These are phyloP conservation scores for Apophysomyces trapeziformis DNA, from an alignment of 371 early-diverging fungal genomes.

Conservation along the genomic window DNA sequence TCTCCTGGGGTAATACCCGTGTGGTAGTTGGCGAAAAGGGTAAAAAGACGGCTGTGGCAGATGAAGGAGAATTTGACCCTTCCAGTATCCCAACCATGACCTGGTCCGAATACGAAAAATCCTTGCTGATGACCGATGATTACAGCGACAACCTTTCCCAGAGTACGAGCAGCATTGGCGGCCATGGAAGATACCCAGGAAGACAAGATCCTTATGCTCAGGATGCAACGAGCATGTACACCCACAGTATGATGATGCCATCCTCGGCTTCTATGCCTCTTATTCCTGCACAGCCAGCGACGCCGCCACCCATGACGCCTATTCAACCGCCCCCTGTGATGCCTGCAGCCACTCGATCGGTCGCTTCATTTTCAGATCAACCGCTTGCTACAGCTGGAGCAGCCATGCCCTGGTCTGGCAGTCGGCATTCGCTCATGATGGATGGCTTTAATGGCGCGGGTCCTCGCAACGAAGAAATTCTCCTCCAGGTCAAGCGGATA, in stretches of 20 bases:
- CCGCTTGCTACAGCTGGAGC: slow-evolving; percentile 14
- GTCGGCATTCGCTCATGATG: slow-evolving; percentile 40
- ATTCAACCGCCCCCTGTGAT: slow-evolving; percentile 29
- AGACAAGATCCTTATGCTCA: slow-evolving; percentile 1
- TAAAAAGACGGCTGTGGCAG: slow-evolving; percentile 62
- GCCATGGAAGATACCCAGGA: slow-evolving; percentile 15
- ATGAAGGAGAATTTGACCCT: slow-evolving; percentile 61
- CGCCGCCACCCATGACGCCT: slow-evolving; percentile 21
- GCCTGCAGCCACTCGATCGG: slow-evolving; percentile 14
- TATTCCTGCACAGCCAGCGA: slow-evolving; percentile 34
- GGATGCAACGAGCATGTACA: slow-evolving; percentile 31
- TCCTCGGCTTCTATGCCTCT: slow-evolving; percentile 39
- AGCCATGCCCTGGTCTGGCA: slow-evolving; percentile 16
- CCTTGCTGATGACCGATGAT: slow-evolving; percentile 60
- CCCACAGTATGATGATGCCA: slow-evolving; percentile 37
- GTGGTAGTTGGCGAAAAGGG: slow-evolving; percentile 80
- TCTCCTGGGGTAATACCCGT: slow-evolving; percentile 98
- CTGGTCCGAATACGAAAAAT: slow-evolving; percentile 89
- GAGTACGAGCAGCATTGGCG: slow-evolving; percentile 30
- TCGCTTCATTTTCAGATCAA: slow-evolving; percentile 17
- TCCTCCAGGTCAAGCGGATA: slow-evolving; percentile 75
- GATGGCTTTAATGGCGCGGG: slow-evolving; percentile 36
- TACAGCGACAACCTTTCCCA: slow-evolving; percentile 48
- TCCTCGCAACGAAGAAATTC: slow-evolving; percentile 77
- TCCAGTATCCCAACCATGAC: slow-evolving; percentile 70